Percentiles rank a stretch among this genome's conserved stretches.
Conservation (phyloP, 768 basidiomycete genomes). For the Dacryopinax primogenitus region DNA sequence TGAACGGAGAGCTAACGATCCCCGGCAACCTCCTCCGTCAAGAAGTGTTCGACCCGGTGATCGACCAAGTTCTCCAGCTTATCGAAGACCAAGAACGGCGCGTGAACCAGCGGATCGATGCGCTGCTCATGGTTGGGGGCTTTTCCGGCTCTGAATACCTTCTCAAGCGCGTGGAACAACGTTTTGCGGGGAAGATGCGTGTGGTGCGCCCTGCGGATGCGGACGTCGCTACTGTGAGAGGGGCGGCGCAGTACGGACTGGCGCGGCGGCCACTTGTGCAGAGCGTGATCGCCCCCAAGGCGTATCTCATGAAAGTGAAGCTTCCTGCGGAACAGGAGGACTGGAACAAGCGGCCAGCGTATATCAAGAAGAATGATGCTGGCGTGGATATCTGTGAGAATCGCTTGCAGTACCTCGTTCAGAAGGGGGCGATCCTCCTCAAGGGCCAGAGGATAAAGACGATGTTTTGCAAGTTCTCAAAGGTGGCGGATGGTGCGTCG, state of each 20-base stretch:
- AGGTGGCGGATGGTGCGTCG: conserved; percentile 37
- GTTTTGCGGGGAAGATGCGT: conserved; percentile 49
- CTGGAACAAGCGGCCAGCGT: conserved; percentile 71
- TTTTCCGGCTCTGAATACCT: conserved; percentile 77
- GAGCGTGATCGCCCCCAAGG: conserved; percentile 65
- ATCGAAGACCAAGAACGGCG: conserved; percentile 62
- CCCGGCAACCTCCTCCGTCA: conserved; percentile 64
- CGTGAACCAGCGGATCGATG: conserved; percentile 62
- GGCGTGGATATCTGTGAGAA: conserved; percentile 74
- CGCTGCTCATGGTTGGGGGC: conserved; percentile 77
- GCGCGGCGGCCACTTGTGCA: conserved; percentile 65
- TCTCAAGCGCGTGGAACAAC: conserved; percentile 64
- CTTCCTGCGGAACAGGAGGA: conserved; percentile 79
- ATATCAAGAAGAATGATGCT: conserved; percentile 64
- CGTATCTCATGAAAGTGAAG: conserved; percentile 86
- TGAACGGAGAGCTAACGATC: conserved; percentile 73
- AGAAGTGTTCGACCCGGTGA: conserved; percentile 81
- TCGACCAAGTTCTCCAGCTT: conserved; percentile 62
- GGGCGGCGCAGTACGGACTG: conserved; percentile 78
- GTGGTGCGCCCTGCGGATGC: conserved; percentile 77
- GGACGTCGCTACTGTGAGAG: conserved; percentile 77
- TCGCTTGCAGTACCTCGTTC: conserved; percentile 76
- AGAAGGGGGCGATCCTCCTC: conserved; percentile 72
- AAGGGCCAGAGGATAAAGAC: conserved; percentile 78
- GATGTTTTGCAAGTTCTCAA: conserved; percentile 49